A percentile compares a stretch with the other conserved stretches of the same genome.
Evolutionary conservation across 768 basidiomycete species (phyloP).

Genomic region (Chalciporus chontae): DNA sequence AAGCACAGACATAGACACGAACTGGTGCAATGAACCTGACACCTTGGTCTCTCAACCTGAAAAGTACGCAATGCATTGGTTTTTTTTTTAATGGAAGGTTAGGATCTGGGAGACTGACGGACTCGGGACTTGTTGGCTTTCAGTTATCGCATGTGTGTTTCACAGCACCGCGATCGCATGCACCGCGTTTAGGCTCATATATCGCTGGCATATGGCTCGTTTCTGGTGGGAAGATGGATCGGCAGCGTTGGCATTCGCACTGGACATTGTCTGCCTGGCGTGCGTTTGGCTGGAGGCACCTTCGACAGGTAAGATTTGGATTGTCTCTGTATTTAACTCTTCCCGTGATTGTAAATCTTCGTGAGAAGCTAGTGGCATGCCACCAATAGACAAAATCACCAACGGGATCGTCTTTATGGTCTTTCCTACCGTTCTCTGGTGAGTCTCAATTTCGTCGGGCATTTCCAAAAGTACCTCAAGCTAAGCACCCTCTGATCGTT

Average conservation of each 20-base stretch:
- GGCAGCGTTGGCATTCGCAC: constrained; percentile 19
- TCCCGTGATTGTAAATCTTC: background rate
- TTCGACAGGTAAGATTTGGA: constrained; percentile 2
- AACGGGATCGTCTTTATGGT: constrained; percentile 13
- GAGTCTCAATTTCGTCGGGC: background rate
- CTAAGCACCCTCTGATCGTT: background rate
- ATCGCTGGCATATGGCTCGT: constrained; percentile 15
- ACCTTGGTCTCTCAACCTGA: constrained; percentile 11
- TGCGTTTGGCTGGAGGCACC: constrained; percentile 4
- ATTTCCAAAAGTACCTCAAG: too few relatives aligned
- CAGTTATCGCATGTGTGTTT: constrained; percentile 15
- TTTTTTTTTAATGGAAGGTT: background rate
- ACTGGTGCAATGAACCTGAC: background rate
- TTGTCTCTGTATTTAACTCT: too few relatives aligned
- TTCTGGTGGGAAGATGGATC: constrained; percentile 32
- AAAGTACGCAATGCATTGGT: constrained; percentile 6
- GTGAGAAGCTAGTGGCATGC: background rate
- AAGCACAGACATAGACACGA: background rate
- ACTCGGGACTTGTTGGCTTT: background rate
- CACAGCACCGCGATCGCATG: constrained; percentile 22
- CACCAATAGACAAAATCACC: background rate
- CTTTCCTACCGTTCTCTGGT: constrained; percentile 23
- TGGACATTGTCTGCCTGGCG: constrained; percentile 15
- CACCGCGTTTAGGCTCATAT: constrained; percentile 23
- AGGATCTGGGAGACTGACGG: too few relatives aligned